Conservation (phyloP, 2,329 filamentous ascomycete genomes). For the Exserohilum rostratum region DNA sequence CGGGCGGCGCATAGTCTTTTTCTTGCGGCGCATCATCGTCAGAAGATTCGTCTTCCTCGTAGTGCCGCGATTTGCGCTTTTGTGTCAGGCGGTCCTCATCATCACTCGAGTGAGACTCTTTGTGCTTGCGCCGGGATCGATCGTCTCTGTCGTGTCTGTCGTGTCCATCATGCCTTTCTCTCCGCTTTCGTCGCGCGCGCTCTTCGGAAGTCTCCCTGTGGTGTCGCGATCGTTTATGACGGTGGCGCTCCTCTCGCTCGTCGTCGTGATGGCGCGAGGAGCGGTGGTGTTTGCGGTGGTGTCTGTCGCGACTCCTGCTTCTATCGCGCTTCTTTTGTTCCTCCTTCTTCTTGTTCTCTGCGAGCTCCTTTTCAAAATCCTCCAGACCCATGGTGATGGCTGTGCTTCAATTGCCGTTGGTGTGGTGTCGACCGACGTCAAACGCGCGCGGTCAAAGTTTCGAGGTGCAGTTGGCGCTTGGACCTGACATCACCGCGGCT, state of each 20-base stretch:
- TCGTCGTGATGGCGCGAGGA: constrained; percentile 54
- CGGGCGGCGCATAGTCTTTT: constrained; percentile 53
- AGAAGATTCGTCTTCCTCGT: constrained; percentile 38
- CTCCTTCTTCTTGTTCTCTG: constrained; percentile 66
- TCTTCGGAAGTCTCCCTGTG: constrained; percentile 52
- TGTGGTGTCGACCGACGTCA: background rate
- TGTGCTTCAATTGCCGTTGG: background rate
- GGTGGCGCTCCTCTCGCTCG: constrained; percentile 56
- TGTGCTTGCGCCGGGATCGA: constrained; percentile 44
- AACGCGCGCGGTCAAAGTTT: constrained; percentile 18
- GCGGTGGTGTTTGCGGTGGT: constrained; percentile 52
- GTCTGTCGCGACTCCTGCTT: constrained; percentile 50
- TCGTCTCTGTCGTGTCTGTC: constrained; percentile 45
- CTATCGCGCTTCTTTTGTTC: constrained; percentile 54
- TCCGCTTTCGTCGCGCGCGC: constrained; percentile 54
- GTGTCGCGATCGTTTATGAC: constrained; percentile 69
- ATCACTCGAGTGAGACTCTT: constrained; percentile 41
- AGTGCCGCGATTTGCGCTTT: constrained; percentile 45
- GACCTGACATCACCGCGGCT: constrained; percentile 35
- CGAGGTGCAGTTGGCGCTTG: constrained; percentile 20
- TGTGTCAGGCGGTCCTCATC: constrained; percentile 42
- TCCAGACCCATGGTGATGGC: constrained; percentile 61
- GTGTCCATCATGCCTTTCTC: constrained; percentile 48
- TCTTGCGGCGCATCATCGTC: constrained; percentile 46
- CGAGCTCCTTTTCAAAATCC: constrained; percentile 80